Evolutionary conservation across 2,329 filamentous ascomycete species (phyloP), one percentile per base, ranked within the genome.

Genomic region (Fusarium algeriense): DNA sequence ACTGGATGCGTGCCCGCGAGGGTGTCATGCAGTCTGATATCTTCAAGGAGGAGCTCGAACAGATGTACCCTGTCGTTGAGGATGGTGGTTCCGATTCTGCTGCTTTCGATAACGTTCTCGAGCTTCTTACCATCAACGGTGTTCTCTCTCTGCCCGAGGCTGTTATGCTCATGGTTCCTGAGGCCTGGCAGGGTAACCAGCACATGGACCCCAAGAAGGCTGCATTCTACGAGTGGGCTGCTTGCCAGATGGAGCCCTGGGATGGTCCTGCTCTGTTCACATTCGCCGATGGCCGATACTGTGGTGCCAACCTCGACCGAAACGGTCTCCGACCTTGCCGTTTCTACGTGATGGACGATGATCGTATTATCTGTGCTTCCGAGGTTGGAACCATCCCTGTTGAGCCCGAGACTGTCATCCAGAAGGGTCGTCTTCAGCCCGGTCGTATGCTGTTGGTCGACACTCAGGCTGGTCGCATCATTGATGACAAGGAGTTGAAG

Each of bases 181-280:
- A 98, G 83, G 95, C 95, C 67, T 98, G 95, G 95, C 94, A 98
- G 83, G 95, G 95, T 68, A 98, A 98, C 82, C 86, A 90, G 40
- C 86, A 90, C 66, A 97, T 98, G 92, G 95, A 98, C 77, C 93
- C 94, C 61, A 93, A 93, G 78, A 98, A 98, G 85, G 93, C 95
- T 64, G 95, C 95, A 55, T 98, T 98, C 84, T 98, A 98, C 83
- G 95, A 98, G 82, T 98, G 95, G 94, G 95, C 95, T 77, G 95
- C 94, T 73, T 98, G 95, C 82, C 93, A 97, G 86, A 98, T 98
- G 95, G 95, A 98, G 85, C 95, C 95, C 19, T 98, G 95, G 95
- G 95, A 98, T 82, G 95, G 95, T 20, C 95, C 95, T 37, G 95
- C 95, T 60, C 89, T 98, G 35, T 98, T 98, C 86, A 98, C 95